Evolutionary conservation across 1,284 basidiomycete genomes (phyloP), one percentile per base, ranked within the genome.

Genomic region (Puccinia novopanici): DNA sequence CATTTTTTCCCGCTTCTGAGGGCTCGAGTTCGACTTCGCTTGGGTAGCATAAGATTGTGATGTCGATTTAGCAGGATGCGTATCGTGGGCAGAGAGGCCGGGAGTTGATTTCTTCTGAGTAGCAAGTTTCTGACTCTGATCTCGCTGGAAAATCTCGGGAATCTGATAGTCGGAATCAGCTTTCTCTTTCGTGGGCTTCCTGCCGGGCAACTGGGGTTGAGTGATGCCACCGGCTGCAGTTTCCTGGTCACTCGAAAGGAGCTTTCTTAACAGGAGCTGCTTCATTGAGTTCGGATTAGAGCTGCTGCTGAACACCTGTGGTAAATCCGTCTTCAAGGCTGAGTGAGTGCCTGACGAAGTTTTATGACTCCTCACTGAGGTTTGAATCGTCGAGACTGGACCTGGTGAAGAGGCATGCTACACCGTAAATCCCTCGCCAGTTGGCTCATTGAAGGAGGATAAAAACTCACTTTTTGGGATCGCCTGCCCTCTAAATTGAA

Each of bases 401-500:
- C 22, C 61, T 40, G 61, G 13, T 30, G n/a, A 27, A 50, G 34
- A 24, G 13, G 24, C 10, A 42, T 50, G 4, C 22, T 8, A 40
- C 30, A 13, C 12, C 27, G 17, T 70, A 19, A 54, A 48, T 70
- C 30, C 50, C 12, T 50, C 68, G 50, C 10, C 15, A 68, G 13
- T 10, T 70, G 68, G n/a, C 22, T 30, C 15, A 17, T 50, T 27
- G 24, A 37, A 48, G 22, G 45, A 50, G 27, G 2, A 50, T 50
- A 70, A 55, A 52, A 52, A 54, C 63, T 77, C 27, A 77, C 75
- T 55, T 22, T 45, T 30, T 6, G 24, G 61, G 8, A 45, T 27
- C n/a, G 63, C 87, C 50, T 87, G 85, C 0, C 91, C 91, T 27
- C 88, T 86, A 2, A 88, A 86, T 4, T 90, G 84, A 55, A 92